Base-by-base conservation (phyloP, 2,329 filamentous ascomycete species). In the Trichoderma asperellum region DNA sequence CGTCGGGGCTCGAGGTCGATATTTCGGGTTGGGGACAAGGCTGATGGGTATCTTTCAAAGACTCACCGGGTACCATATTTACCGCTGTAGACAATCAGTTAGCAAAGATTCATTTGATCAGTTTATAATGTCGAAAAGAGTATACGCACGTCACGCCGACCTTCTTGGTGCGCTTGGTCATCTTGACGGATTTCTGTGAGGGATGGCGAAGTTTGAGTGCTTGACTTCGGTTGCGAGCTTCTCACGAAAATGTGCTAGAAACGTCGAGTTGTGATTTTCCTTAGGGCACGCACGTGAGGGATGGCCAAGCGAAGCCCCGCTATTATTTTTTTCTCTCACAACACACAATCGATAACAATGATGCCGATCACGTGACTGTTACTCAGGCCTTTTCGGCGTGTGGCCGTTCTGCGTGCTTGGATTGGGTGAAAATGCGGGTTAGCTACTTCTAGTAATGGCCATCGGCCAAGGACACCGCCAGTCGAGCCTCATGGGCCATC, bases 131-230 rank as follows among this genome's bases (percentile, higher is more conserved):
- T 61, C 11, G 6, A 21, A 37, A 35, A 24, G 37, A 24, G 29
- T 40, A 74, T 78, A 82, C 81, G 72, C 79, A 82, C 81, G 95
- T 97, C 84, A 97, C 94, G 84, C 93, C 93, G 90, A 97, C 94
- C 92, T 97, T 96, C 92, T 83, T 96, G 77, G 93, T 96, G 88
- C 93, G 91, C 90, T 96, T 95, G 84, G 92, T 93, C 92, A 96
- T 96, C 85, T 90, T 93, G 88, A 83, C 84, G 81, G 82, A 73
- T 76, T 71, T 80, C 78, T 79, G 77, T 76, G 75, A 74, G 76
- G 76, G 77, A 74, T 76, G 73, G 73, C 73, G 73, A 70, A 74
- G 76, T 71, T 74, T 73, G 75, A 75, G 74, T 76, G 74, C 74
- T 77, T 74, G 73, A 74, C 74, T 77, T 74, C 72, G 71, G 72